Evolutionary conservation across 202 grass and related monocot genomes (phyloP).

Genomic region (Zizania palustris): DNA sequence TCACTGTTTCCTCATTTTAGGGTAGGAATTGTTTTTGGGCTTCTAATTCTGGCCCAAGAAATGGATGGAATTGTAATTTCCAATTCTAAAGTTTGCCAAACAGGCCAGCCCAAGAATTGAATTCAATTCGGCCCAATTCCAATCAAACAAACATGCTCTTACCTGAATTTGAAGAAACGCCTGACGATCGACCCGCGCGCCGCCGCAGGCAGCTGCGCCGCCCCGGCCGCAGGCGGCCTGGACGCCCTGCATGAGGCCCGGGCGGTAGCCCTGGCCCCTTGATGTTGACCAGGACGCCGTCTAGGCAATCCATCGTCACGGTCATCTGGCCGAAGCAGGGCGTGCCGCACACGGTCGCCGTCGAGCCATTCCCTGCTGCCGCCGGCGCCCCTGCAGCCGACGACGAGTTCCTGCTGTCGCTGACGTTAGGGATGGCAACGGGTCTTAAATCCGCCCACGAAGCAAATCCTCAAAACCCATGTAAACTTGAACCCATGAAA

Average conservation of each 20-base stretch:
- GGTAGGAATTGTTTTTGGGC: no score
- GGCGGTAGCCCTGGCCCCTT: slow-evolving; percentile 66
- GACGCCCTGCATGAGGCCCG: slow-evolving; percentile 88
- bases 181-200: background rate
- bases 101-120: no score
- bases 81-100: no score
- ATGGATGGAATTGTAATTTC: no score
- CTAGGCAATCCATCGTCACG: slow-evolving; percentile 66
- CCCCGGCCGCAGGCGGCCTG: slow-evolving; percentile 52
- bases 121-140: no score
- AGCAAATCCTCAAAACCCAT: no score
- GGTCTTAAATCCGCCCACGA: no score
- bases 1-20: no score
- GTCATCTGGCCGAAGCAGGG: slow-evolving; percentile 81
- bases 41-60: no score
- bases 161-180: slow-evolving; percentile 28
- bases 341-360: slow-evolving; percentile 55
- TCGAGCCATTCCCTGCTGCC: background rate
- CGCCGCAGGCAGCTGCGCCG: background rate
- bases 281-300: slow-evolving; percentile 70
- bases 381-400: background rate
- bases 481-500: no score
- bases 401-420: background rate
- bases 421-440: no score
- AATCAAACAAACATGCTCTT: background rate